These are phyloP conservation scores for Lipomyces oligophaga DNA, from an alignment of 805 yeast species.

Conservation along the genomic window DNA sequence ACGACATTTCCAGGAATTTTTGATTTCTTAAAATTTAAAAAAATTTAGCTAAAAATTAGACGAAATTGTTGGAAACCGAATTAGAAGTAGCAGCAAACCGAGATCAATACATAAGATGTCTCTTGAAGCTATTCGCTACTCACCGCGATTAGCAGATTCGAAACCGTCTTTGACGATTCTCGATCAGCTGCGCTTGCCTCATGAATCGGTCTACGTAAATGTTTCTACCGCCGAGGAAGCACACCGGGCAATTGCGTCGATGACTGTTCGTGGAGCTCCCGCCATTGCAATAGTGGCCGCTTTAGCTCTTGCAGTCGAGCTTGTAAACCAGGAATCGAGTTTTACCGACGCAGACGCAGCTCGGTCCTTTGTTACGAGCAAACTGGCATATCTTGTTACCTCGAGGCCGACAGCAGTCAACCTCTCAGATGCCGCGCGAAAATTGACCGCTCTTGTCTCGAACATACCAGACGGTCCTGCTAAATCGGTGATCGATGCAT, in stretches of 20 bases:
- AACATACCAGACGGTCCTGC: slow-evolving; percentile 11
- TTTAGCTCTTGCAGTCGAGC: slow-evolving; percentile 74
- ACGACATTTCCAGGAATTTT: too few species aligned
- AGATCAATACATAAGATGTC: too few species aligned
- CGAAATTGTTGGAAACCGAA: too few species aligned
- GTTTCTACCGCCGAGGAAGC: slow-evolving; percentile 70
- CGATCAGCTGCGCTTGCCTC: slow-evolving; percentile 82
- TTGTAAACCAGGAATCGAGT: slow-evolving; percentile 30
- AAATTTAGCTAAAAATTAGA: too few species aligned
- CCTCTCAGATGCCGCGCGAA: slow-evolving; percentile 66
- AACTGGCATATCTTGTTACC: slow-evolving; percentile 62
- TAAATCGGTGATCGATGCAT: slow-evolving; percentile 37
- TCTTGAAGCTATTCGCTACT: slow-evolving; percentile 27
- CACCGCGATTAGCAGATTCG: slow-evolving; percentile 43
- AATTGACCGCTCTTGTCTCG: slow-evolving; percentile 42
- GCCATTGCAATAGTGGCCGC: slow-evolving; percentile 96
- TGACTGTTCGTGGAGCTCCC: slow-evolving; percentile 98
- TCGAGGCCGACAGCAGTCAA: slow-evolving; percentile 97
- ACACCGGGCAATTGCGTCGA: slow-evolving; percentile 71
- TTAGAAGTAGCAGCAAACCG: too few species aligned
- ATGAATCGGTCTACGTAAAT: slow-evolving; percentile 62
- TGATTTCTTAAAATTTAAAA: too few species aligned
- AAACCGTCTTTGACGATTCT: too few species aligned
- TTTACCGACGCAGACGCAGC: slow-evolving; percentile 24
- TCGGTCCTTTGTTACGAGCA: slow-evolving; percentile 39